Evolutionary conservation across 805 yeast species (phyloP), one percentile per base, ranked within the genome.

Genomic region (Ogataea pini): DNA sequence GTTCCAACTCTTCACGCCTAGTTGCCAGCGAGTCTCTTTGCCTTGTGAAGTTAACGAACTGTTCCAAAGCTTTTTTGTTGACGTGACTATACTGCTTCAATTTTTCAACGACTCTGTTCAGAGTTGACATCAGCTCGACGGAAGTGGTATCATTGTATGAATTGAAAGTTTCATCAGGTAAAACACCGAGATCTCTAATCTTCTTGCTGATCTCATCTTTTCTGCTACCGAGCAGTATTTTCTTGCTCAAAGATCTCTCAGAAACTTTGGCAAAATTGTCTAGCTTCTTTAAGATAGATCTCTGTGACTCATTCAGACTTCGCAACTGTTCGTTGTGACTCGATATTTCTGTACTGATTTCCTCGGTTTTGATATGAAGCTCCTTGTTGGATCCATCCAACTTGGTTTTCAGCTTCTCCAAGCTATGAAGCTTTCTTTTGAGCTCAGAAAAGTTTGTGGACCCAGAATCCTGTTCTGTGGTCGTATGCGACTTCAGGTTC

Each of bases 1-100:
- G 74, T 19, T 80, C 85, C 31, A 92, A 72, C 52, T 89, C 96
- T 14, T 70, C 70, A 31, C 86, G 77, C 58, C 97, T 80, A 19
- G 69, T 71, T 0, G 76, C 75, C 49, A 92, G 71, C 4, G 82
- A 85, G 41, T 80, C 84, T 46, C 86, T 75, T 64, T 91, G 94
- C 49, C 77, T 80, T 16, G 86, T 79, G 62, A 89, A 90, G 34
- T 80, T 82, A 42, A 75, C 69, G 61, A 77, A 88, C 61, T 91
- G 96, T 58, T 91, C 97, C 55, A 86, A 72, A 0, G 98, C 97
- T 60, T 89, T 88, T 63, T 86, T 86, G 69, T 92, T 92, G 42
- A 94, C 86, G 64, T 89, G 95, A 19, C 80, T 78, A 63, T 79
- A 85, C 56, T 79, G 75, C 37, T 80, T 77, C 33, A 92, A 69